Percentiles rank a stretch among this genome's conserved stretches.
These are phyloP conservation scores for Ogataea naganishii DNA, from an alignment of 805 yeast species.

Conservation along the genomic window DNA sequence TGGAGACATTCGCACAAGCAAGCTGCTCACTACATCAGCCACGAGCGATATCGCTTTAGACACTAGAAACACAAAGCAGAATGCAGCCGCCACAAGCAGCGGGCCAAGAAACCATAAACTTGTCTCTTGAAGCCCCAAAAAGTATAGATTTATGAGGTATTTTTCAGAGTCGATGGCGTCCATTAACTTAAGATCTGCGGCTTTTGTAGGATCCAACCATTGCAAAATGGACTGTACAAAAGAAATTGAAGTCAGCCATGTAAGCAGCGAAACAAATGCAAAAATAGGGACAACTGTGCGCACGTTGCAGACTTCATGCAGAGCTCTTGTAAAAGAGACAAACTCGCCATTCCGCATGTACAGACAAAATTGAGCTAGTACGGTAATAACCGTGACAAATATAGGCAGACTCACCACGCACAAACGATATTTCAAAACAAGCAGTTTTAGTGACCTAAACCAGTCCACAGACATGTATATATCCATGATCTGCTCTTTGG, in stretches of 20 bases:
- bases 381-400: slow-evolving; percentile 41
- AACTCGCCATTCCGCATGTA: slow-evolving; percentile 31
- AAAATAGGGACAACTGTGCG: slow-evolving; percentile 18
- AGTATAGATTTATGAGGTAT: slow-evolving; percentile 45
- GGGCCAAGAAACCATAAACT: slow-evolving; percentile 53
- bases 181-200: slow-evolving; percentile 36
- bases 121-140: slow-evolving; percentile 56
- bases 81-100: slow-evolving; percentile 37
- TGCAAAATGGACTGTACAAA: slow-evolving; percentile 30
- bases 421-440: slow-evolving; percentile 72
- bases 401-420: slow-evolving; percentile 65
- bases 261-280: slow-evolving; percentile 25
- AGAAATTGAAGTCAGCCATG: slow-evolving; percentile 26
- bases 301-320: slow-evolving; percentile 28
- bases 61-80: slow-evolving; percentile 32
- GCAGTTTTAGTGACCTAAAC: slow-evolving; percentile 51
- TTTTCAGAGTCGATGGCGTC: slow-evolving; percentile 26
- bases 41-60: too few species aligned
- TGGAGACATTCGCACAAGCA: too few species aligned
- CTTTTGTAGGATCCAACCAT: slow-evolving; percentile 44
- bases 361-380: slow-evolving; percentile 44
- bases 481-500: slow-evolving; percentile 27
- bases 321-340: slow-evolving; percentile 37
- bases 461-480: slow-evolving; percentile 41
- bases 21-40: too few species aligned